phyloP scores from a whole-genome alignment of 305 asterid species.

The Salvia sclarea region DNA sequence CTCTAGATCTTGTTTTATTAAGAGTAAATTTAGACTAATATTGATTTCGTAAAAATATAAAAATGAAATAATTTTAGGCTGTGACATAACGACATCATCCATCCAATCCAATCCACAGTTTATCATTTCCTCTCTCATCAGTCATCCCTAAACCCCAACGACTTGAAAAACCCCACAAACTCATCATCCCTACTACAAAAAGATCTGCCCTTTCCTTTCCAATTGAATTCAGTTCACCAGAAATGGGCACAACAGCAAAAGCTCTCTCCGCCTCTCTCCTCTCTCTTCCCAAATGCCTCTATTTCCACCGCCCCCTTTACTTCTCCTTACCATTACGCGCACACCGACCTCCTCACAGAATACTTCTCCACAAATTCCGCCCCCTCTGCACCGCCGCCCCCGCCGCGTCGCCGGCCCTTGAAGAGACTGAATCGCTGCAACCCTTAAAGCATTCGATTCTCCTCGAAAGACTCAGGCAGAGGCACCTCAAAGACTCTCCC shows the following conservation, averaged over 20 bases:
- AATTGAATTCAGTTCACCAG: background rate
- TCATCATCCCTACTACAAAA: conserved; percentile 23
- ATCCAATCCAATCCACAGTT: background rate
- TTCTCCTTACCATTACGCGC: conserved; percentile 27
- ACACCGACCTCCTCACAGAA: conserved; percentile 35
- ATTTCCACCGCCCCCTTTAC: conserved; percentile 39
- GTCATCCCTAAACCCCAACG: conserved; percentile 32
- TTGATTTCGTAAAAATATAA: too few species aligned
- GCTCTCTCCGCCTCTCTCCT: conserved; percentile 60
- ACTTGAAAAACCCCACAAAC: conserved; percentile 34
- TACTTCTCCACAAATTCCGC: conserved; percentile 56
- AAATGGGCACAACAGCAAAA: conserved; percentile 70
- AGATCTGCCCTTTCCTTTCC: background rate
- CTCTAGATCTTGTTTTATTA: too few species aligned
- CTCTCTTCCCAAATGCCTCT: conserved; percentile 52
- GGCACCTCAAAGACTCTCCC: conserved; percentile 77
- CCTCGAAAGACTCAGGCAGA: conserved; percentile 72
- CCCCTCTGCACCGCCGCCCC: conserved; percentile 61
- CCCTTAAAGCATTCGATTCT: conserved; percentile 83
- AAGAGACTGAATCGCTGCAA: conserved; percentile 42
- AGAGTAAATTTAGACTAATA: too few species aligned
- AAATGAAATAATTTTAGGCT: too few species aligned
- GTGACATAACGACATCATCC: background rate
- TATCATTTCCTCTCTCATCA: background rate
- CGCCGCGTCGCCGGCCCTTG: conserved; percentile 36